phyloP scores from a whole-genome alignment of 2,329 filamentous ascomycete species.

The Sporothrix variecibatus region DNA sequence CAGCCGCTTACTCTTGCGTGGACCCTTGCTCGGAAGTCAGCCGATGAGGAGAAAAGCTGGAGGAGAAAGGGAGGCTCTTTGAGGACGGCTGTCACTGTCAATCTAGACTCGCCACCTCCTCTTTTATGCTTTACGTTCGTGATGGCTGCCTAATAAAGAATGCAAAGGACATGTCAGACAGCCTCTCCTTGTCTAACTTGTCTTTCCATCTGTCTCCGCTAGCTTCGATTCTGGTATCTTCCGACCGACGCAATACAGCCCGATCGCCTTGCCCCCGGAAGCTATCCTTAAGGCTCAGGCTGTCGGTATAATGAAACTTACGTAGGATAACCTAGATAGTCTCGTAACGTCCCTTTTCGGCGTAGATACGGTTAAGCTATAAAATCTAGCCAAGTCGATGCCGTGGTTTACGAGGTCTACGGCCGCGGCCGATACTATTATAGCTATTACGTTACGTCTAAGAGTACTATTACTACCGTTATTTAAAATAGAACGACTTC shows the following conservation, averaged over 20 bases:
- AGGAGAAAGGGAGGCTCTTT: background rate
- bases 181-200: too few relatives aligned
- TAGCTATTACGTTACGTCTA: background rate
- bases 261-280: too few relatives aligned
- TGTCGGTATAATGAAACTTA: conserved; percentile 95
- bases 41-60: background rate
- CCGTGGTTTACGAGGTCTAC: conserved; percentile 55
- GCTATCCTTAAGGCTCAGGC: conserved; percentile 83
- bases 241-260: too few relatives aligned
- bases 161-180: background rate
- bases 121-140: background rate
- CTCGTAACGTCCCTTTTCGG: conserved; percentile 95
- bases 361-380: conserved; percentile 91
- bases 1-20: background rate
- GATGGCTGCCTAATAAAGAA: background rate
- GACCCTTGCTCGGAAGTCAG: conserved; percentile 2
- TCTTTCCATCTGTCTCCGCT: too few relatives aligned
- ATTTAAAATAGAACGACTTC: conserved; percentile 14
- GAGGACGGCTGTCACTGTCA: background rate
- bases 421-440: background rate
- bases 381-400: conserved; percentile 84
- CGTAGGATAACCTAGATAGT: conserved; percentile 97
- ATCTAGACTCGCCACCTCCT: background rate
- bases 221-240: too few relatives aligned
- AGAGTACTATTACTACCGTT: conserved; percentile 8